These are phyloP conservation scores for Colletotrichum chrysophilum DNA, from an alignment of 2,329 filamentous ascomycete species.

Conservation along the genomic window DNA sequence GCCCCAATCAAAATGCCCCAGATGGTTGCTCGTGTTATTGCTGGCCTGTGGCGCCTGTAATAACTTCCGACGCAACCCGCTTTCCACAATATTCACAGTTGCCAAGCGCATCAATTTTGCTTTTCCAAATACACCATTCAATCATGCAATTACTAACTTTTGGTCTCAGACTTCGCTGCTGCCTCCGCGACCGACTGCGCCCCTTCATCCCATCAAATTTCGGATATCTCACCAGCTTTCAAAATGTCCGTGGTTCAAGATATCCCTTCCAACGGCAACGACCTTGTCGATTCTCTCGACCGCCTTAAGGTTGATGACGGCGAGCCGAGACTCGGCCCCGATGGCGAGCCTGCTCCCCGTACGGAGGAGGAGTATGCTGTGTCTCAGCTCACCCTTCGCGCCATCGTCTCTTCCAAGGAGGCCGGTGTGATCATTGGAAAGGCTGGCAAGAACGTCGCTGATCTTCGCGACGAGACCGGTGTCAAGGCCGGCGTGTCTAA, in stretches of 20 bases:
- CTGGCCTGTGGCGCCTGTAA: not conserved
- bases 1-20: not conserved
- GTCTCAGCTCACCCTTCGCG: constrained; percentile 90
- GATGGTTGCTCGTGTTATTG: not conserved
- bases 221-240: constrained; percentile 20
- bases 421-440: constrained; percentile 99
- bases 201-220: not conserved
- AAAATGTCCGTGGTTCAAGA: constrained; percentile 70
- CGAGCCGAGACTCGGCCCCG: constrained; percentile 66
- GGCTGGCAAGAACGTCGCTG: constrained; percentile 96
- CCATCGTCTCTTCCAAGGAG: constrained; percentile 98
- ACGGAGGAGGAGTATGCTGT: constrained; percentile 97
- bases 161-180: not conserved
- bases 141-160: not conserved
- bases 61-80: not conserved
- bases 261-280: constrained; percentile 63
- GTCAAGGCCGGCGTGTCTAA: constrained; percentile 99
- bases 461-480: constrained; percentile 95
- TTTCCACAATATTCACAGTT: not conserved
- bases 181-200: not conserved
- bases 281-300: constrained; percentile 66
- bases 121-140: not conserved
- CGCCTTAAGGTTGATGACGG: constrained; percentile 71
- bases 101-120: not conserved
- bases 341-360: constrained; percentile 82